These are phyloP conservation scores for Astragalus membranaceus DNA, from an alignment of 306 rosid species.

Conservation along the genomic window DNA sequence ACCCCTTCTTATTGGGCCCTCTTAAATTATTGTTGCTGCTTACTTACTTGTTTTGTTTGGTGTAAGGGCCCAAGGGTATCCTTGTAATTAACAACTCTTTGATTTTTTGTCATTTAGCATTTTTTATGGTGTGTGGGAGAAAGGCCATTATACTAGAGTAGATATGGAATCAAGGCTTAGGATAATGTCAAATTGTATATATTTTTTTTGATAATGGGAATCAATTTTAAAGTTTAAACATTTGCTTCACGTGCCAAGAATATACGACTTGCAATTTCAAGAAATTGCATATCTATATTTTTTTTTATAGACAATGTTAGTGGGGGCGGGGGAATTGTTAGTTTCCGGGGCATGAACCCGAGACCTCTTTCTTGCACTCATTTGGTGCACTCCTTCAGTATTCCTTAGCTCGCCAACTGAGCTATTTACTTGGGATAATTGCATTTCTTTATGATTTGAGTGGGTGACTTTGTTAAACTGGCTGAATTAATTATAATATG, in stretches of 20 bases:
- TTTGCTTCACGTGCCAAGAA: constrained; percentile 17
- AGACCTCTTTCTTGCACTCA: too few relatives aligned
- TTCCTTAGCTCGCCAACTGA: too few relatives aligned
- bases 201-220: not conserved
- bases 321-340: too few relatives aligned
- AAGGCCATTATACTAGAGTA: not conserved
- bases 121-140: not conserved
- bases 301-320: too few relatives aligned
- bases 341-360: too few relatives aligned
- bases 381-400: too few relatives aligned
- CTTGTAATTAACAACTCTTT: not conserved
- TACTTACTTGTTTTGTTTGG: not conserved
- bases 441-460: constrained; percentile 12
- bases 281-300: too few relatives aligned
- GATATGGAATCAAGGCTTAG: too few relatives aligned
- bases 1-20: not conserved
- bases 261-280: not conserved
- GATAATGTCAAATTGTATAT: too few relatives aligned
- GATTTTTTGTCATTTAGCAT: not conserved
- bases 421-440: too few relatives aligned
- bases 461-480: constrained; percentile 1
- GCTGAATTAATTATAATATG: constrained; percentile 1
- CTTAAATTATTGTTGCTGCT: constrained; percentile 15
- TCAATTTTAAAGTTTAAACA: not conserved
- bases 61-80: not conserved